Conservation (phyloP, 176 grass and related monocot genomes). For the Carex pumila region DNA sequence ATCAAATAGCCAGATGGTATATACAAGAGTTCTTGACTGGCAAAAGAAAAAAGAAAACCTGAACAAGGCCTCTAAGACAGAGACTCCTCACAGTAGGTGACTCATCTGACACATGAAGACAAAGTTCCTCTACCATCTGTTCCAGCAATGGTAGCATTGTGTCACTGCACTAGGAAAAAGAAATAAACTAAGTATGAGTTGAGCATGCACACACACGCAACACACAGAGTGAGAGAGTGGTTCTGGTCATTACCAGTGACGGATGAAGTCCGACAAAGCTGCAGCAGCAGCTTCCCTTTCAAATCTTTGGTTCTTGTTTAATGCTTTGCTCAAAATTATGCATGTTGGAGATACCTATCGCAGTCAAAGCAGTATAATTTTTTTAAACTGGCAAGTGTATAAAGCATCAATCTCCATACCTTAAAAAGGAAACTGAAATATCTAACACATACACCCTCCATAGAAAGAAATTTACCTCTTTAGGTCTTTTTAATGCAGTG, state of each 20-base stretch:
- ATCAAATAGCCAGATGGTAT: constrained; percentile 4
- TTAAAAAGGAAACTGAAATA: neutral
- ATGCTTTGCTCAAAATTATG: constrained; percentile 70
- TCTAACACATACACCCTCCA: neutral
- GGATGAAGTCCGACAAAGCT: constrained; percentile 85
- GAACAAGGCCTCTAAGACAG: constrained; percentile 80
- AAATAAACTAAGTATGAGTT: constrained; percentile 2
- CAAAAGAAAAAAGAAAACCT: constrained; percentile 37
- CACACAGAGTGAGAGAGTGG: constrained; percentile 6
- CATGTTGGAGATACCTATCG: constrained; percentile 76
- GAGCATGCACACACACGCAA: neutral
- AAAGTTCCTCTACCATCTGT: constrained; percentile 79
- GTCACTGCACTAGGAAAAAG: constrained; percentile 55
- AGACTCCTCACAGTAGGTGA: constrained; percentile 81
- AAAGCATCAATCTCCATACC: neutral
- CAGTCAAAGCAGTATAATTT: constrained; percentile 20
- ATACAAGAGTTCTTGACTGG: constrained; percentile 7
- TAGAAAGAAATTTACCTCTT: constrained; percentile 52
- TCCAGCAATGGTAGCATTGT: constrained; percentile 61
- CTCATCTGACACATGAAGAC: constrained; percentile 94
- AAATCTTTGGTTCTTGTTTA: constrained; percentile 73
- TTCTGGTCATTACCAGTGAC: constrained; percentile 53
- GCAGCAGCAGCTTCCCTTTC: constrained; percentile 93
- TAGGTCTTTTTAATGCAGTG: constrained; percentile 87
- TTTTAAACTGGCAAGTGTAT: neutral